Conservation (phyloP, 169 alveolate species). For the Plasmodium gaboni region DNA sequence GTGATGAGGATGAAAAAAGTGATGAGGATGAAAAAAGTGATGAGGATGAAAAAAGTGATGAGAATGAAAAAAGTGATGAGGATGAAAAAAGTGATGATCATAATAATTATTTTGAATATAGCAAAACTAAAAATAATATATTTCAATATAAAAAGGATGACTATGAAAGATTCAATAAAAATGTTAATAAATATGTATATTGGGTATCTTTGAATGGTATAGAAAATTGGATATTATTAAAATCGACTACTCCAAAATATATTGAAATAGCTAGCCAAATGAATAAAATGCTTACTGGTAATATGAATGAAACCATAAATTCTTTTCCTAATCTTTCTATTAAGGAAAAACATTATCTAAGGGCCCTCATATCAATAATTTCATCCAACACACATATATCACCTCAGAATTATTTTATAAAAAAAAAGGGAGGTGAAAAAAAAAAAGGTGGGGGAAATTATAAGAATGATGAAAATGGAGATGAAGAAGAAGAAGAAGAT, state of each 20-base stretch:
- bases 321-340: slow-evolving; percentile 53
- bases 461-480: neutral
- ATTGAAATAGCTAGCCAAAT: slow-evolving; percentile 34
- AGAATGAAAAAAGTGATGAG: neutral
- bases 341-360: slow-evolving; percentile 62
- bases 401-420: slow-evolving; percentile 31
- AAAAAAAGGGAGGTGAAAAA: slow-evolving; percentile 2
- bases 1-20: neutral
- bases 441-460: neutral
- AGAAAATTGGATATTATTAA: slow-evolving; percentile 43
- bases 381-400: slow-evolving; percentile 61
- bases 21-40: too few relatives aligned
- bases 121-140: neutral
- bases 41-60: too few relatives aligned
- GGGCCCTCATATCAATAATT: slow-evolving; percentile 60
- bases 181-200: slow-evolving; percentile 47
- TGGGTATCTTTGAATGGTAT: slow-evolving; percentile 67
- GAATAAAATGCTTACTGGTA: slow-evolving; percentile 42
- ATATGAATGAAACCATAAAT: slow-evolving; percentile 42
- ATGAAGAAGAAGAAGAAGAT: slow-evolving; percentile 8
- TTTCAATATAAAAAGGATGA: slow-evolving; percentile 33
- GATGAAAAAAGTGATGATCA: too few relatives aligned
- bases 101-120: neutral
- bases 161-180: slow-evolving; percentile 34
- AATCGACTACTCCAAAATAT: slow-evolving; percentile 37